Conservation (phyloP, 148 eudicot species). For the Silene latifolia region DNA sequence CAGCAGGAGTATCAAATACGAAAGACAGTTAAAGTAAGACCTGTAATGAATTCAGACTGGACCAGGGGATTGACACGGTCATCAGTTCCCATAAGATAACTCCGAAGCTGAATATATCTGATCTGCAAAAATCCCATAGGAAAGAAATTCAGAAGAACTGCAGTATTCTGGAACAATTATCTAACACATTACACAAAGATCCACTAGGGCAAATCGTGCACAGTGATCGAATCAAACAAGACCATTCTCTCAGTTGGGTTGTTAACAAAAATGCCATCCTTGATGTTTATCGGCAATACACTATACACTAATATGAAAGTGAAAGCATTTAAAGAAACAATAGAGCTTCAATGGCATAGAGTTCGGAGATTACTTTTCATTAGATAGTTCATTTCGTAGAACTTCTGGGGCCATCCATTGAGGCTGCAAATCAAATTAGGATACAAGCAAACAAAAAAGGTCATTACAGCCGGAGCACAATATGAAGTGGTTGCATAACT, state of each 20-base stretch:
- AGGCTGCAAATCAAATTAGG: constrained; percentile 51
- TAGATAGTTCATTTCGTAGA: constrained; percentile 72
- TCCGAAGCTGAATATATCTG: constrained; percentile 87
- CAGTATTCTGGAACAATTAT: neutral
- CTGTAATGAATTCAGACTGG: constrained; percentile 65
- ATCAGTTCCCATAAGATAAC: constrained; percentile 83
- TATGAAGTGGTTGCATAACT: neutral
- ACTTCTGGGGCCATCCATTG: constrained; percentile 99
- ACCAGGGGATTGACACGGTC: constrained; percentile 75
- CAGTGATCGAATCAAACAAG: neutral
- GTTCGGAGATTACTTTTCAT: constrained; percentile 32
- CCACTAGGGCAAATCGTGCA: neutral
- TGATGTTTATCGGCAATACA: neutral
- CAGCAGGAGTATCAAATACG: neutral
- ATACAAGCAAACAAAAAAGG: neutral
- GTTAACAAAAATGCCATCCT: neutral
- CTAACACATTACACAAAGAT: neutral
- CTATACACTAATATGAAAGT: neutral
- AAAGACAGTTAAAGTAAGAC: constrained; percentile 28
- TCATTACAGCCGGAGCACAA: neutral
- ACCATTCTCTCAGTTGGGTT: neutral
- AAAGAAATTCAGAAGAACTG: constrained; percentile 6
- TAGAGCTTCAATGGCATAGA: neutral
- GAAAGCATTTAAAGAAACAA: neutral
- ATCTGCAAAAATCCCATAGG: constrained; percentile 39